Conservation (phyloP, 2,329 filamentous ascomycete species). For the Microdochium paspali region DNA sequence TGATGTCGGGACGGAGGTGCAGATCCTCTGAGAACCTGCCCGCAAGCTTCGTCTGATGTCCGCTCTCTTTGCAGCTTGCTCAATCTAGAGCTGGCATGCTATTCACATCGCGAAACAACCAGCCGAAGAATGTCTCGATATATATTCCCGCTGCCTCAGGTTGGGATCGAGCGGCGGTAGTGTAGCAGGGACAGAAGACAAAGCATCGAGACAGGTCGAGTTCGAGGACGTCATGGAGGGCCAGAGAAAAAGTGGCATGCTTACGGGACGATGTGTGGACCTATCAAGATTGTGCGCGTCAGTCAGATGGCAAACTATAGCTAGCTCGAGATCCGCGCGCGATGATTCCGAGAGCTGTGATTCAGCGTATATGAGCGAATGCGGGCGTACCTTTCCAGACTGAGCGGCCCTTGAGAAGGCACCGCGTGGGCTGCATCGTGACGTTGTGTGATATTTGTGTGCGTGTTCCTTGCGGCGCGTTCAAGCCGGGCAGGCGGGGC, state of each 20-base stretch:
- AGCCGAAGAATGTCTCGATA: no score
- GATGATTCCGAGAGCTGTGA: neutral
- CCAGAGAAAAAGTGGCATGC: slow-evolving; percentile 14
- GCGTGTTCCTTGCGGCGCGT: no score
- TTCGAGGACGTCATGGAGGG: slow-evolving; percentile 3
- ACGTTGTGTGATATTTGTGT: neutral
- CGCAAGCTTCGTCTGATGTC: no score
- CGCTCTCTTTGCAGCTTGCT: no score
- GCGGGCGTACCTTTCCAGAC: slow-evolving; percentile 21
- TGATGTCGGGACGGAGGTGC: no score
- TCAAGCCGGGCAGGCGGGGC: no score
- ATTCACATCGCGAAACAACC: no score
- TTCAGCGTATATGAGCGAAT: neutral
- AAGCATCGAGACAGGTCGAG: neutral
- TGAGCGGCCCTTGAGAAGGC: slow-evolving; percentile 22
- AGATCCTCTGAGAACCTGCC: no score
- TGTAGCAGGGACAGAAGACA: neutral
- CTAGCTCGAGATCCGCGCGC: neutral
- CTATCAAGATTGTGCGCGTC: slow-evolving; percentile 26
- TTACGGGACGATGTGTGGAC: slow-evolving; percentile 65
- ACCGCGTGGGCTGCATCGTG: slow-evolving; percentile 26
- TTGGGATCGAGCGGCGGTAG: no score
- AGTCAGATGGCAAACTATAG: neutral
- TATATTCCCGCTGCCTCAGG: no score
- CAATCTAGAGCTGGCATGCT: no score